Percentiles rank a stretch among this genome's conserved stretches.
Evolutionary conservation across 208 protist species (phyloP).

Genomic region (Trypanosoma rangeli): DNA sequence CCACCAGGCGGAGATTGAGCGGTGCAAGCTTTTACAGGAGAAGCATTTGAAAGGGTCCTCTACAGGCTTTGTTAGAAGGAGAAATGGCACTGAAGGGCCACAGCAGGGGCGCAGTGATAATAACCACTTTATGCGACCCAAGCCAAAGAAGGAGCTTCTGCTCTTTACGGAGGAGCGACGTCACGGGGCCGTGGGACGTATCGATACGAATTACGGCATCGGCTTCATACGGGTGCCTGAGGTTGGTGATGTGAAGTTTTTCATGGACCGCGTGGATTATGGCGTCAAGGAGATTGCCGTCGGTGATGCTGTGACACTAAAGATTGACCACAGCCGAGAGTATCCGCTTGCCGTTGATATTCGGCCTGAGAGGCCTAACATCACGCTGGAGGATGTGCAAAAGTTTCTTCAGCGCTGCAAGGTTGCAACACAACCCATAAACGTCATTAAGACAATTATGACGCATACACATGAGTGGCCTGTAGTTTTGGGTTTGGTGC

Average conservation of each 20-base stretch:
- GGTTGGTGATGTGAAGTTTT: conserved; percentile 82
- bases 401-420: conserved; percentile 75
- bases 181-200: conserved; percentile 58
- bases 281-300: conserved; percentile 70
- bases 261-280: conserved; percentile 78
- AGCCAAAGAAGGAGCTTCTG: conserved; percentile 21
- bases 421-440: conserved; percentile 49
- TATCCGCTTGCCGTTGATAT: conserved; percentile 83
- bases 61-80: not conserved
- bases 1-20: conserved; percentile 74
- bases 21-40: conserved; percentile 63
- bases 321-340: conserved; percentile 72
- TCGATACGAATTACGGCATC: conserved; percentile 72
- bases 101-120: conserved; percentile 13
- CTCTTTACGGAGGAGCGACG: conserved; percentile 79
- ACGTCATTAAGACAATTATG: conserved; percentile 71
- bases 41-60: conserved; percentile 35
- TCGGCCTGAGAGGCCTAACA: conserved; percentile 55
- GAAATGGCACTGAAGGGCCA: not conserved
- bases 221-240: conserved; percentile 73
- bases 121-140: not conserved
- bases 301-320: conserved; percentile 75
- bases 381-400: conserved; percentile 62
- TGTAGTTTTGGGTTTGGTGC: conserved; percentile 58
- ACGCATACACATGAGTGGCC: conserved; percentile 80